Percentiles rank a stretch among this genome's conserved stretches.
These are phyloP conservation scores for Stylosanthes scabra DNA, from an alignment of 331 rosid genomes.

Conservation along the genomic window DNA sequence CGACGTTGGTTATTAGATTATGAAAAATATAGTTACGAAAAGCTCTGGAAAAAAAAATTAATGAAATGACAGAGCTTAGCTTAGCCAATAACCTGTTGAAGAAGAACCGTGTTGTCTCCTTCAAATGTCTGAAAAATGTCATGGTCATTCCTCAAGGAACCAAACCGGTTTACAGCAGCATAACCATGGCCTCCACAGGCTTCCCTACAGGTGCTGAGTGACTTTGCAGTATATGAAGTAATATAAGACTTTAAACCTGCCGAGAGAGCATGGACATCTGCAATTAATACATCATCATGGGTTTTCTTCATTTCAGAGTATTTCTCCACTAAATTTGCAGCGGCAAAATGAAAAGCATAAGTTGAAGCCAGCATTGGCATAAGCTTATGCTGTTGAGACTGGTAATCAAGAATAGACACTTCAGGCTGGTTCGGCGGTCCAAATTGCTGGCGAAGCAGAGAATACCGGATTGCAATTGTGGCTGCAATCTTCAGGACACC, in stretches of 20 bases:
- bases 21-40: slow-evolving; percentile 10
- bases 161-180: slow-evolving; percentile 94
- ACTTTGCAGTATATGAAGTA: slow-evolving; percentile 88
- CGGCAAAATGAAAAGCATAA: slow-evolving; percentile 87
- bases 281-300: slow-evolving; percentile 80
- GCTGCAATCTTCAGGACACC: slow-evolving; percentile 84
- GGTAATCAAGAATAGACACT: slow-evolving; percentile 88
- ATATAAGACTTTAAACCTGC: slow-evolving; percentile 96
- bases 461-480: slow-evolving; percentile 86
- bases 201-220: slow-evolving; percentile 94
- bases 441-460: slow-evolving; percentile 95
- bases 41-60: background rate
- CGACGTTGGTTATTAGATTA: slow-evolving; percentile 11
- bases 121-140: slow-evolving; percentile 98
- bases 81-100: slow-evolving; percentile 76
- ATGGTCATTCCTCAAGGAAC: slow-evolving; percentile 91
- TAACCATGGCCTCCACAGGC: slow-evolving; percentile 99
- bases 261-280: slow-evolving; percentile 88
- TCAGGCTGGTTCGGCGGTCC: slow-evolving; percentile 97
- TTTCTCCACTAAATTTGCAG: slow-evolving; percentile 69
- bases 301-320: slow-evolving; percentile 85
- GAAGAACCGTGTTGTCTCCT: slow-evolving; percentile 98
- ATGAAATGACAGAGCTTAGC: slow-evolving; percentile 19
- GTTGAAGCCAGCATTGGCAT: slow-evolving; percentile 99
- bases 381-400: slow-evolving; percentile 97